phyloP scores from a whole-genome alignment of 768 basidiomycete species.

The Leccinum aurantiacum region DNA sequence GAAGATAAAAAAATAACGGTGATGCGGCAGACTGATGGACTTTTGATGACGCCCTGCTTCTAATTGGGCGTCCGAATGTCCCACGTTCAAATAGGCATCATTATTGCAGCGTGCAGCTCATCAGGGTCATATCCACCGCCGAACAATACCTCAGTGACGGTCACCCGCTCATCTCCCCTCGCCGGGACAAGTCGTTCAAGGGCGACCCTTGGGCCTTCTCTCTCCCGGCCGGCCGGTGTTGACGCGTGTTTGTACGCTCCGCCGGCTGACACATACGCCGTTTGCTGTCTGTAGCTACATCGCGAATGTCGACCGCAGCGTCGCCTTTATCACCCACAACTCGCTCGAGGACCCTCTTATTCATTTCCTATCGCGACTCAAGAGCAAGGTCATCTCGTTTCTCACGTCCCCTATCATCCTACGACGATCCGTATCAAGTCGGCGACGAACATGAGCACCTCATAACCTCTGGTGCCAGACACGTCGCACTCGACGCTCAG shows the following conservation, averaged over 20 bases:
- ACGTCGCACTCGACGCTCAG: constrained; percentile 53
- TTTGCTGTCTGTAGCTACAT: constrained; percentile 17
- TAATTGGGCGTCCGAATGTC: neutral
- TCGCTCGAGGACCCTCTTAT: constrained; percentile 87
- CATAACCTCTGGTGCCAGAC: constrained; percentile 42
- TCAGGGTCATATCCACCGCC: constrained; percentile 5
- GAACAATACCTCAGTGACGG: neutral
- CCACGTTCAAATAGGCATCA: constrained; percentile 3
- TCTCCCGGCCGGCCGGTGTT: constrained; percentile 18
- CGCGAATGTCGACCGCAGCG: constrained; percentile 32
- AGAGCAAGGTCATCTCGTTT: constrained; percentile 44
- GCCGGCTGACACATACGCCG: constrained; percentile 19
- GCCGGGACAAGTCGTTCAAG: neutral
- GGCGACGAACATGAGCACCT: constrained; percentile 66
- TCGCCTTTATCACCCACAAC: constrained; percentile 50
- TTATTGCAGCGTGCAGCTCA: neutral
- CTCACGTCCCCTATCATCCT: constrained; percentile 40
- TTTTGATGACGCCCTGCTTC: constrained; percentile 3
- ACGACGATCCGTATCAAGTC: constrained; percentile 47
- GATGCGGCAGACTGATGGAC: constrained; percentile 11
- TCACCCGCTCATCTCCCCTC: neutral
- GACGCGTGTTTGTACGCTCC: constrained; percentile 21
- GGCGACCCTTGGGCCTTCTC: neutral
- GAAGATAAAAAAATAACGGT: constrained; percentile 16
- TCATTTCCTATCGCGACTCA: constrained; percentile 91